Percentiles rank a stretch among this genome's conserved stretches.
Conservation (phyloP, 495 filamentous ascomycete genomes). For the Penicillium tannophilum region DNA sequence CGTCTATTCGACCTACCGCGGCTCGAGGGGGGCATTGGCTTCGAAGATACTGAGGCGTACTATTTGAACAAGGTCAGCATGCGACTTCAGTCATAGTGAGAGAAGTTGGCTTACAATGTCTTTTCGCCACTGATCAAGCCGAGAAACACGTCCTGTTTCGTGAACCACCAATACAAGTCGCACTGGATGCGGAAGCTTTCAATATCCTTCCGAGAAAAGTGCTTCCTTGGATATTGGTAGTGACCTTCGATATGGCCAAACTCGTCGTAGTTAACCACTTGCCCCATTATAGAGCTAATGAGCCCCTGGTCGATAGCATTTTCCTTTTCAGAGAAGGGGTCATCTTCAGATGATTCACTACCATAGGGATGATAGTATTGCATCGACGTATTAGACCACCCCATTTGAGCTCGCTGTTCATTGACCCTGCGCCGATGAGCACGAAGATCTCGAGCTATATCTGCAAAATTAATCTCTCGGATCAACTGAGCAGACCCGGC, state of each 20-base stretch:
- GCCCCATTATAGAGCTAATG: constrained; percentile 48
- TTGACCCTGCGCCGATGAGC: constrained; percentile 43
- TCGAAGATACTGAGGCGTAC: constrained; percentile 79
- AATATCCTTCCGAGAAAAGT: constrained; percentile 70
- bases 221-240: constrained; percentile 22
- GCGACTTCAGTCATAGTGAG: neutral
- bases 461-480: constrained; percentile 75
- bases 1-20: constrained; percentile 73
- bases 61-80: constrained; percentile 36
- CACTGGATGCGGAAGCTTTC: constrained; percentile 77
- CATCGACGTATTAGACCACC: constrained; percentile 18
- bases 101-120: constrained; percentile 66
- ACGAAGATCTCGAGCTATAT: constrained; percentile 70
- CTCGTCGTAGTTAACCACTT: constrained; percentile 47
- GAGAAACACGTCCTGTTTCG: constrained; percentile 89
- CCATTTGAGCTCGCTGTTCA: constrained; percentile 26
- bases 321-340: constrained; percentile 50
- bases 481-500: constrained; percentile 81
- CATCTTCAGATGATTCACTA: constrained; percentile 33
- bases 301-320: constrained; percentile 42
- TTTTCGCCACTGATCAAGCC: constrained; percentile 84
- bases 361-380: constrained; percentile 22
- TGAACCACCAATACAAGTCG: constrained; percentile 97
- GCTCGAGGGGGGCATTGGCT: constrained; percentile 82
- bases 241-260: constrained; percentile 44